phyloP scores from a whole-genome alignment of 768 basidiomycete genomes.

The Lentinula guzmanii region DNA sequence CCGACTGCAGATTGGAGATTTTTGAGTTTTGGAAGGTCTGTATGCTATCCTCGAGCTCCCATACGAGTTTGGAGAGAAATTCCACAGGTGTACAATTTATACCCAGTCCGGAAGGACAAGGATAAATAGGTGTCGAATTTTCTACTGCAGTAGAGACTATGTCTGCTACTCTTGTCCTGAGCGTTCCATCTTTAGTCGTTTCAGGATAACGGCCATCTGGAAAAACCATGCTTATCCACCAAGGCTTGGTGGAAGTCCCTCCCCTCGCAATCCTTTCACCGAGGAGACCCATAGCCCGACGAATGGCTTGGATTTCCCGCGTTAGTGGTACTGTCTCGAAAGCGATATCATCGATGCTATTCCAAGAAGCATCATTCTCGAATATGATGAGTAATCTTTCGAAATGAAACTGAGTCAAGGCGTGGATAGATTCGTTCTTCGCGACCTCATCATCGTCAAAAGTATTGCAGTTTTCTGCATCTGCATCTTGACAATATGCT shows the following conservation, averaged over 20 bases:
- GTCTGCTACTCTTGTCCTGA: slow-evolving; percentile 25
- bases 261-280: slow-evolving; percentile 11
- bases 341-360: slow-evolving; percentile 52
- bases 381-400: slow-evolving; percentile 53
- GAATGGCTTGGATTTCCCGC: slow-evolving; percentile 60
- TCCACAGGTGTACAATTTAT: slow-evolving; percentile 65
- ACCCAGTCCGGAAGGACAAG: slow-evolving; percentile 51
- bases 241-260: slow-evolving; percentile 39
- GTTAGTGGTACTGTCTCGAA: slow-evolving; percentile 76
- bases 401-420: slow-evolving; percentile 58
- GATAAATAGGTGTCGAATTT: slow-evolving; percentile 11
- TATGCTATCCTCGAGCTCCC: background rate
- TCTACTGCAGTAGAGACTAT: slow-evolving; percentile 37
- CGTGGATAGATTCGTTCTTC: slow-evolving; percentile 37
- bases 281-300: slow-evolving; percentile 48
- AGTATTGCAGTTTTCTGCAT: slow-evolving; percentile 32
- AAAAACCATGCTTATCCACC: slow-evolving; percentile 72
- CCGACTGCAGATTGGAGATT: slow-evolving; percentile 7
- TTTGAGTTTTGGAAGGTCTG: slow-evolving; percentile 21
- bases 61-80: slow-evolving; percentile 33
- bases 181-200: slow-evolving; percentile 14
- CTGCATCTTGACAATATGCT: slow-evolving; percentile 22
- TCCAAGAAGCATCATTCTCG: slow-evolving; percentile 44
- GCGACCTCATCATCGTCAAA: slow-evolving; percentile 28
- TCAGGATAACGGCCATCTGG: slow-evolving; percentile 46